phyloP scores from a whole-genome alignment of 495 filamentous ascomycete species.

The Filosporella fistucella region DNA sequence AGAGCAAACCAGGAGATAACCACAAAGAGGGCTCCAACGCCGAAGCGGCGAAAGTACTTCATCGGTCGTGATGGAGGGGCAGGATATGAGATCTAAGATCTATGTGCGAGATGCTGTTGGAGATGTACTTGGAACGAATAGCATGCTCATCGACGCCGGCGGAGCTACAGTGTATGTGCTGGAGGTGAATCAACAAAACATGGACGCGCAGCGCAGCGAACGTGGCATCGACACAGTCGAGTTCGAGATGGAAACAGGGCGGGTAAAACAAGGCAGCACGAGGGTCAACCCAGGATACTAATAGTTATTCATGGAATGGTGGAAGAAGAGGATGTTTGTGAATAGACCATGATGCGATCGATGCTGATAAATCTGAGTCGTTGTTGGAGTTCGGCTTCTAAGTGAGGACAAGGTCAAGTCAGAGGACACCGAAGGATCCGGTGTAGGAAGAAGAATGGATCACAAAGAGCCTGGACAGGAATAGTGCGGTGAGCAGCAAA shows the following conservation, averaged over 20 bases:
- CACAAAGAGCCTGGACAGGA: no score
- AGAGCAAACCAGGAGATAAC: slow-evolving; percentile 18
- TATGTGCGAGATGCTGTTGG: background rate
- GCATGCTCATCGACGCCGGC: slow-evolving; percentile 9
- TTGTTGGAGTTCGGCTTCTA: no score
- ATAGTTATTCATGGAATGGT: no score
- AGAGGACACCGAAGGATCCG: background rate
- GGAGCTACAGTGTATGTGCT: slow-evolving; percentile 4
- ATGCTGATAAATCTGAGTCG: no score
- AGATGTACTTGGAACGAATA: background rate
- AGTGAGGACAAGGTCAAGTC: no score
- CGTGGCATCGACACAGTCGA: slow-evolving; percentile 2
- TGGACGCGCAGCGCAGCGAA: slow-evolving; percentile 1
- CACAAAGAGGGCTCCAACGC: slow-evolving; percentile 15
- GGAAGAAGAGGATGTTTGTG: no score
- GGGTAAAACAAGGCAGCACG: no score
- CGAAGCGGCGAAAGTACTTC: slow-evolving; percentile 15
- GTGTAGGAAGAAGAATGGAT: background rate
- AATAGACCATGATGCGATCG: no score
- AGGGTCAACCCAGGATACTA: no score
- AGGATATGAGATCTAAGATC: background rate
- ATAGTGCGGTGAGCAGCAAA: no score
- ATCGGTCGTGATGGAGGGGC: slow-evolving; percentile 11
- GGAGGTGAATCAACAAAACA: background rate
- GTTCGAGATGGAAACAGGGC: no score